Evolutionary conservation across 202 grass and related monocot species (phyloP).

Genomic region (Zoysia matrella): DNA sequence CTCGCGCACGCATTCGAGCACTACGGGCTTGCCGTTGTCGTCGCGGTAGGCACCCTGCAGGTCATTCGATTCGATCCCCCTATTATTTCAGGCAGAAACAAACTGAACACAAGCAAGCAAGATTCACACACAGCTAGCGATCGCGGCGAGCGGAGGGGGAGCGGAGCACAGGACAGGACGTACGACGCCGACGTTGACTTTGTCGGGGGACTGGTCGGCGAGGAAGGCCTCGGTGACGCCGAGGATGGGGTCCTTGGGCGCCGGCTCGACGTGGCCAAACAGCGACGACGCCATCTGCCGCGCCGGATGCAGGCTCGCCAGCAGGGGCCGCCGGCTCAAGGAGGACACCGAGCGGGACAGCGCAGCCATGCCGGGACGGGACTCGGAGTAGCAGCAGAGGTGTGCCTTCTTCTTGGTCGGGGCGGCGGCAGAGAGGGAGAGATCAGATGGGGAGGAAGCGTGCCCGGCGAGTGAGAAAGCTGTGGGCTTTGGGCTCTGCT

Average conservation of each 20-base stretch:
- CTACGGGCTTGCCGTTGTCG: too few relatives aligned
- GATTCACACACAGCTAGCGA: constrained; percentile 1
- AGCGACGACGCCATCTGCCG: constrained; percentile 73
- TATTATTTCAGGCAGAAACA: not conserved
- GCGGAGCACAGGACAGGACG: not conserved
- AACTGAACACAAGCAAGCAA: not conserved
- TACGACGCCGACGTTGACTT: constrained; percentile 95
- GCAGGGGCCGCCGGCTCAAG: constrained; percentile 20
- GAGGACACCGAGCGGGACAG: constrained; percentile 47
- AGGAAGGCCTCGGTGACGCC: constrained; percentile 97
- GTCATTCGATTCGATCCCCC: too few relatives aligned
- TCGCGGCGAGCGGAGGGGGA: not conserved
- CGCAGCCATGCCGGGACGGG: constrained; percentile 46
- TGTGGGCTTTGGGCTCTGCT: constrained; percentile 25
- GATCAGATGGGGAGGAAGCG: not conserved
- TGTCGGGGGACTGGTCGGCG: constrained; percentile 77
- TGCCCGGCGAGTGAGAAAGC: not conserved
- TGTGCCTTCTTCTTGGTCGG: not conserved
- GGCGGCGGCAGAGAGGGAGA: not conserved
- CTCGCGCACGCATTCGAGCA: too few relatives aligned
- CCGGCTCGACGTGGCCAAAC: constrained; percentile 80
- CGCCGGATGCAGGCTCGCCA: constrained; percentile 12
- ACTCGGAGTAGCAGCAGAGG: not conserved
- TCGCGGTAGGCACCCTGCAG: too few relatives aligned
- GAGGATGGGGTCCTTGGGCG: constrained; percentile 95